These are phyloP conservation scores for Dictyostelium purpureum DNA, from an alignment of 78 protist genomes.

Conservation along the genomic window DNA sequence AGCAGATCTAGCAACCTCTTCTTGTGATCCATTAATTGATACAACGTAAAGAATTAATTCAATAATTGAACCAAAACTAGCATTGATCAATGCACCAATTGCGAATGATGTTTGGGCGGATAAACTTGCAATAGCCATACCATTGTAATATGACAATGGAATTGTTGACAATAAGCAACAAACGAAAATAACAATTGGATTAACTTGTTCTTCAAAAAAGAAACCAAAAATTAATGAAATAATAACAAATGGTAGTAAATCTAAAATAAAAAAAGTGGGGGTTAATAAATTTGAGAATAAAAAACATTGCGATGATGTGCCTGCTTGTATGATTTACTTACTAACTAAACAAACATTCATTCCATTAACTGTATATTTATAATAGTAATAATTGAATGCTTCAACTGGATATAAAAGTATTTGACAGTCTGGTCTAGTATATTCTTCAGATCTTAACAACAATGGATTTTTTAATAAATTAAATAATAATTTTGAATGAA, in stretches of 20 bases:
- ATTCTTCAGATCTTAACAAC: background rate
- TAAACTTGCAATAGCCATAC: conserved; percentile 84
- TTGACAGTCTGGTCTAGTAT: conserved; percentile 33
- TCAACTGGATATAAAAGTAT: conserved; percentile 65
- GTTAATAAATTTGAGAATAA: background rate
- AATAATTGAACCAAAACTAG: conserved; percentile 89
- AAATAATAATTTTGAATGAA: conserved; percentile 10
- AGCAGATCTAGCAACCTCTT: conserved; percentile 70
- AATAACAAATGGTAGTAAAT: conserved; percentile 69
- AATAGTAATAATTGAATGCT: conserved; percentile 78
- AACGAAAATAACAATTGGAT: conserved; percentile 38
- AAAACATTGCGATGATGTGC: too few relatives aligned
- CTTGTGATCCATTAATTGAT: conserved; percentile 60
- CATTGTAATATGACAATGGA: conserved; percentile 88
- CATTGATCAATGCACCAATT: conserved; percentile 90
- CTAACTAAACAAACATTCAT: conserved; percentile 78
- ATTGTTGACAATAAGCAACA: conserved; percentile 82
- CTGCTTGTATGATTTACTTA: too few relatives aligned
- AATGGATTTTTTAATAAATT: conserved; percentile 28
- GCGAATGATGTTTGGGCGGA: conserved; percentile 88
- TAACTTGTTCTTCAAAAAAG: conserved; percentile 43
- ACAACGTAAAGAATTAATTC: conserved; percentile 85
- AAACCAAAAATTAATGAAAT: conserved; percentile 59
- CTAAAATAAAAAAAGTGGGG: background rate
- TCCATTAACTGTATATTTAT: conserved; percentile 77